Evolutionary conservation across 1,284 basidiomycete genomes (phyloP), one percentile per base, ranked within the genome.

Genomic region (Melampsora medusae): DNA sequence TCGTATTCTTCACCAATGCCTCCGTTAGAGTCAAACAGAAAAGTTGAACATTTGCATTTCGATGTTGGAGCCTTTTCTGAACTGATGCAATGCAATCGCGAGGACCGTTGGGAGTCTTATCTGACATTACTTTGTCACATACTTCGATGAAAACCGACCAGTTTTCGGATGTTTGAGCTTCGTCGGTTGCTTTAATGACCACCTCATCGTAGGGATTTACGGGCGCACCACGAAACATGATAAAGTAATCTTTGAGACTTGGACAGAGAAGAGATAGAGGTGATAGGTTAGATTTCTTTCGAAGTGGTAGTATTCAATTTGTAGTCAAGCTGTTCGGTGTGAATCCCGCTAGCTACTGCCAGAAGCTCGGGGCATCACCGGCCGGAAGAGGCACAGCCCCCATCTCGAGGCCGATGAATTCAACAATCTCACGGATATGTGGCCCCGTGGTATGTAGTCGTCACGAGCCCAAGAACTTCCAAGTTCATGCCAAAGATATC

Each of bases 11-110:
- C 61, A 91, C 90, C 10, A 97, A 86, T 0, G 92, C 89, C 82
- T 96, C 94, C 2, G 89, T 87, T 16, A 97, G 84, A 77, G 86
- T 87, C n/a, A 99, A 88, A 10, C 94, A 89, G 81, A 96, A 97
- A 0, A 98, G 87, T 84, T 99, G 97, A 0, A 99, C 97, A 81
- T 97, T 99, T 17, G 96, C 91, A 82, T 92, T 97, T 49, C 96
- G 90, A 84, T 99, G 95, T 17, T 91, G 87, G 0, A 99, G 87
- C 5, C 96, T 91, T 84, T 96, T 97, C 81, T 95, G 87, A 66
- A 97, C 84, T 0, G 95, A 88, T 6, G 89, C 89, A 77, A 97
- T 71, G 66, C 49, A 73, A 16, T 67, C 66, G 10, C 77, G 31
- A 9, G 69, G 49, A 12, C 65, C 62, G 33, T 49, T 61, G 42